Conservation (phyloP, 2,329 filamentous ascomycete species). For the Verticillium nonalfalfae region DNA sequence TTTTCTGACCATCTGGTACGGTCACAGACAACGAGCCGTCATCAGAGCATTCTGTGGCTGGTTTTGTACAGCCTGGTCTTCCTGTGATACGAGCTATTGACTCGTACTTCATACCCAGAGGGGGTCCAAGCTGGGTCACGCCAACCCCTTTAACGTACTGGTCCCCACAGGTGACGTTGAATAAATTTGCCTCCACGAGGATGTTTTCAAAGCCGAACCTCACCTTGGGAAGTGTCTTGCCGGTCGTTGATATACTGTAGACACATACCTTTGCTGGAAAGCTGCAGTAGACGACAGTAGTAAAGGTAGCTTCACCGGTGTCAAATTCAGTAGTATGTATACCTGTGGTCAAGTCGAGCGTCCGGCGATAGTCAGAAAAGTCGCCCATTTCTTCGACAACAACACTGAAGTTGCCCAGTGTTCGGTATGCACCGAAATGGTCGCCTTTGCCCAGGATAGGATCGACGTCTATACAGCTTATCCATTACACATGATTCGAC, state of each 20-base stretch:
- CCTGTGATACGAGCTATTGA: not conserved
- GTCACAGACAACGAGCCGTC: slow-evolving; percentile 21
- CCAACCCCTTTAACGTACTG: slow-evolving; percentile 24
- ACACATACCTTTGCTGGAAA: slow-evolving; percentile 29
- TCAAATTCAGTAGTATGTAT: slow-evolving; percentile 26
- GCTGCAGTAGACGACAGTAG: slow-evolving; percentile 32
- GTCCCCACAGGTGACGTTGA: slow-evolving; percentile 22
- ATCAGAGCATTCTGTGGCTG: slow-evolving; percentile 12
- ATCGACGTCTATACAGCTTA: slow-evolving; percentile 19
- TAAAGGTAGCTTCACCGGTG: slow-evolving; percentile 14
- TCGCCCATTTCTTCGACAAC: slow-evolving; percentile 21
- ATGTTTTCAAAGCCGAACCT: slow-evolving; percentile 34
- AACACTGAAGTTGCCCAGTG: slow-evolving; percentile 39
- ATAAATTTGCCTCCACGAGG: slow-evolving; percentile 19
- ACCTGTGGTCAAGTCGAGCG: slow-evolving; percentile 35
- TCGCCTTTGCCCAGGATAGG: slow-evolving; percentile 28
- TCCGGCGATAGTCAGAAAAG: slow-evolving; percentile 28
- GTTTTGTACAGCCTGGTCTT: not conserved
- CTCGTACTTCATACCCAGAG: slow-evolving; percentile 37
- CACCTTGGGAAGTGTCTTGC: slow-evolving; percentile 27
- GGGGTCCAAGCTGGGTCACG: slow-evolving; percentile 29
- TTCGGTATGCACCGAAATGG: slow-evolving; percentile 38
- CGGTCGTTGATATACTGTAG: slow-evolving; percentile 9
- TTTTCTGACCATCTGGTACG: slow-evolving; percentile 12
- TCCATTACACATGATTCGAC: not conserved